Evolutionary conservation across 176 grass and related monocot species (phyloP), one percentile per base, ranked within the genome.

Genomic region (Lolium rigidum): DNA sequence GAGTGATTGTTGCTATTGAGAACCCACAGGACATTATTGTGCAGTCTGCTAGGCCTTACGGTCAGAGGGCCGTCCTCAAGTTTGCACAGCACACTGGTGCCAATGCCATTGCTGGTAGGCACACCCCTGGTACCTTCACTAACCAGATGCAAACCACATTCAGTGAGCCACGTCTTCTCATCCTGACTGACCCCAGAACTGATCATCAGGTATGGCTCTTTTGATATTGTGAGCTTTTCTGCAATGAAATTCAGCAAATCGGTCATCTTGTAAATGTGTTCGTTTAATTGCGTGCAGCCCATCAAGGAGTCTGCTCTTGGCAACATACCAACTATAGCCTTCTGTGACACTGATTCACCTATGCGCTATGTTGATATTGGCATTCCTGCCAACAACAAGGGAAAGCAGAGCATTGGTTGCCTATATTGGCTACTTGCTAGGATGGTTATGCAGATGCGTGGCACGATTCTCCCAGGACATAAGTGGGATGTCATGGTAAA

Each of bases 361-460:
- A 98, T 98, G 93, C 86, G 93, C 11, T 98, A 98, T 46, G 95
- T 98, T 13, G 95, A 98, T 79, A 95, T 93, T 38, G 93, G 95
- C 24, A 98, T 98, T 84, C 95, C 93, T 12, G 89, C 95, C 10
- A 98, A 98, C 73, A 98, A 98, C 90, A 98, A 98, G 90, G 93
- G 95, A 70, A 98, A 95, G 52, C 85, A 93, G 66, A 95, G 92
- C 79, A 98, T 98, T 41, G 95, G 95, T 11, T 98, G 95, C 35
- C 83, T 98, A 39, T 98, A 93, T 54, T 98, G 93, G 95, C 76
- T 95, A n/a, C 87, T 98, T 71, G 93, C 93, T 8, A 89, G 91
- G 79, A 98, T 98, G 95, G 95, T 98, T 64, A 85, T 98, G 57
- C 88, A 92, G 75, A 98, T 98, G 95, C 89, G 93, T 59, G 89